phyloP scores from a whole-genome alignment of 805 yeast genomes.

The Saccharomycopsis oosterbeekiorum region DNA sequence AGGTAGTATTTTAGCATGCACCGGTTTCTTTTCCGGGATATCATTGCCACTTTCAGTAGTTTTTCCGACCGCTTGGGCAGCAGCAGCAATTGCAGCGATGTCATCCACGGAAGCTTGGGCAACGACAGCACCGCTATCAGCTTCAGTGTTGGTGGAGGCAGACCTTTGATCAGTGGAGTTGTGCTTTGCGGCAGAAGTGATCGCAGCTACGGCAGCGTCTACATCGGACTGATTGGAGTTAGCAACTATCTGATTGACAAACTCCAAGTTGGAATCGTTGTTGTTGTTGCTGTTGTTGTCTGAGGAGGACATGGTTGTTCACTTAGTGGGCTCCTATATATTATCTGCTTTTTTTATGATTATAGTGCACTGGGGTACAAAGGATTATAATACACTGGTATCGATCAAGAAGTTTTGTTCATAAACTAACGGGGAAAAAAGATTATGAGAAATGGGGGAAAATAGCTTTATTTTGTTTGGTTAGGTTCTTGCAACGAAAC shows the following conservation, averaged over 20 bases:
- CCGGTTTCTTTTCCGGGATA: not conserved
- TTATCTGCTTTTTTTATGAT: not conserved
- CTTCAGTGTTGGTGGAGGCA: not conserved
- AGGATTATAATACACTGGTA: slow-evolving; percentile 1
- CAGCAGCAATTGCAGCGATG: slow-evolving; percentile 6
- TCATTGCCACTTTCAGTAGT: not conserved
- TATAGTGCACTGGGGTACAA: not conserved
- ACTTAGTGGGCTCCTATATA: not conserved
- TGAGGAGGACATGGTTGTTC: not conserved
- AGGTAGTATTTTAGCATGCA: not conserved
- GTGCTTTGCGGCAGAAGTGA: not conserved
- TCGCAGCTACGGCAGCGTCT: not conserved
- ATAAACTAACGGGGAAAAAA: too few species aligned
- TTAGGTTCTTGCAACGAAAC: not conserved
- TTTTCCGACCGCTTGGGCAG: slow-evolving; percentile 1
- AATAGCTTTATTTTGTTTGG: not conserved
- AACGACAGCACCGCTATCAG: not conserved
- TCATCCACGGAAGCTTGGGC: not conserved
- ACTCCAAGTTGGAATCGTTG: not conserved
- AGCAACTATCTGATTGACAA: not conserved
- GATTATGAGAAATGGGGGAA: too few species aligned
- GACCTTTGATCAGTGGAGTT: not conserved
- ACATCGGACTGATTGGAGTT: not conserved
- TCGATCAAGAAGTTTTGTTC: too few species aligned
- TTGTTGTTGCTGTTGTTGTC: not conserved